Base-by-base conservation (phyloP, 306 rosid genomes). In the Medicago arabica region DNA sequence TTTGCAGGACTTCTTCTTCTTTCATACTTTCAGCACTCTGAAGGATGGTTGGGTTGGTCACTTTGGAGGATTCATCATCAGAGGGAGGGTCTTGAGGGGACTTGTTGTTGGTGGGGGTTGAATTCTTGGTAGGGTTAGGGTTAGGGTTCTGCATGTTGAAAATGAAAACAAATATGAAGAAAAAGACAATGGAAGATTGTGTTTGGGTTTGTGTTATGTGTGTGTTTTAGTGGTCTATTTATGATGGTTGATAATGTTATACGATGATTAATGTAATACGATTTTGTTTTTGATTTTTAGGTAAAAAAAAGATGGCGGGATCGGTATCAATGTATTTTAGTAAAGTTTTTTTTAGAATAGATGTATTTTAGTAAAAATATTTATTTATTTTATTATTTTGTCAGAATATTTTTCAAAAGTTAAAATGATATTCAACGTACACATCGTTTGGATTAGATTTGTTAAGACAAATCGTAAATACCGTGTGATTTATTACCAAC, bases 81-180 rank as follows among this genome's bases (percentile, higher is more conserved):
- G 0, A 1, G 12, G 60, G n/a, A 46, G 4, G 16, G 21, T 1
- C 19, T 7, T 12, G 23, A 12, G 59, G 41, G 63, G 71, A 28
- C n/a, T 34, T 31, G 31, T 19, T 44, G 15, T 28, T 6, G 21
- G 18, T 23, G 64, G 64, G 12, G 6, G 64, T n/a, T 54, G 31
- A 18, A 5, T 36, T 14, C 8, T 54, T 16, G 7, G 51, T 53
- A 79, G 41, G 39, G 39, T 73, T 73, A 4, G 18, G 39, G 39
- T 73, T 73, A 2, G 18, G 40, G 8, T 46, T 65, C 23, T 66
- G 4, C 79, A 73, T 65, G 31, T 16, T 64, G 31, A 39, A 62
- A 36, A 36, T 23, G 16, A 50, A 21, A 4, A 23, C 1, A 57
- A 57, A 1, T 8, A 23, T 57, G 16, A 21, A 21, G 16, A 21